Evolutionary conservation across 441 rosid genomes (phyloP).

Genomic region (Gossypium trilobum): DNA sequence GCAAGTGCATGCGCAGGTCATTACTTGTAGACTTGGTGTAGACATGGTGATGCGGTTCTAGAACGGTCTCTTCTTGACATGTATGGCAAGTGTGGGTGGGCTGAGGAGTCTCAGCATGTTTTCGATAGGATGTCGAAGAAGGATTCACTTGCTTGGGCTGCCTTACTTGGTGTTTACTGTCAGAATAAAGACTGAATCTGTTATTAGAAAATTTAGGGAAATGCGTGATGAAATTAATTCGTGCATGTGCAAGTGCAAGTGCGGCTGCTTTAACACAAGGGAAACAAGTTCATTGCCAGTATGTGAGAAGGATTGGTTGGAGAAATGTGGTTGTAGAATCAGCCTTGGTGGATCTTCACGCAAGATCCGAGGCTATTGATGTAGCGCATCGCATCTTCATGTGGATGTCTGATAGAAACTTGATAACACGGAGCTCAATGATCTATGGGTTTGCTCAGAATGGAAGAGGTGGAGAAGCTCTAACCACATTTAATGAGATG

Average conservation of each 20-base stretch:
- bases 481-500: slow-evolving; percentile 39
- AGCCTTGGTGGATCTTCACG: slow-evolving; percentile 73
- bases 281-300: slow-evolving; percentile 76
- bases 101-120: slow-evolving; percentile 43
- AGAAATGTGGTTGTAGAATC: slow-evolving; percentile 66
- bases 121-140: slow-evolving; percentile 55
- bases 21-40: slow-evolving; percentile 35
- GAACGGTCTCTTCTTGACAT: slow-evolving; percentile 72
- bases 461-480: slow-evolving; percentile 62
- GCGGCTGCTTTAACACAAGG: slow-evolving; percentile 58
- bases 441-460: slow-evolving; percentile 71
- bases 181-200: slow-evolving; percentile 53
- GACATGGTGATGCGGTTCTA: slow-evolving; percentile 36
- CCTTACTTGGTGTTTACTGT: slow-evolving; percentile 71
- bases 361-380: slow-evolving; percentile 63
- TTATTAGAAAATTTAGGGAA: slow-evolving; percentile 45
- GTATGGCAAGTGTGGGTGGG: slow-evolving; percentile 73
- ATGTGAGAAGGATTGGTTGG: slow-evolving; percentile 61
- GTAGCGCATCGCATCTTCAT: slow-evolving; percentile 41
- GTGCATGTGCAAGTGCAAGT: slow-evolving; percentile 59
- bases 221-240: slow-evolving; percentile 42
- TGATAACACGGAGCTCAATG: slow-evolving; percentile 82
- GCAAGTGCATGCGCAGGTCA: slow-evolving; percentile 57
- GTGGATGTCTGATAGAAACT: slow-evolving; percentile 40
- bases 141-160: slow-evolving; percentile 65